Evolutionary conservation across 2,329 filamentous ascomycete species (phyloP).

Genomic region (Phialophora macrospora): DNA sequence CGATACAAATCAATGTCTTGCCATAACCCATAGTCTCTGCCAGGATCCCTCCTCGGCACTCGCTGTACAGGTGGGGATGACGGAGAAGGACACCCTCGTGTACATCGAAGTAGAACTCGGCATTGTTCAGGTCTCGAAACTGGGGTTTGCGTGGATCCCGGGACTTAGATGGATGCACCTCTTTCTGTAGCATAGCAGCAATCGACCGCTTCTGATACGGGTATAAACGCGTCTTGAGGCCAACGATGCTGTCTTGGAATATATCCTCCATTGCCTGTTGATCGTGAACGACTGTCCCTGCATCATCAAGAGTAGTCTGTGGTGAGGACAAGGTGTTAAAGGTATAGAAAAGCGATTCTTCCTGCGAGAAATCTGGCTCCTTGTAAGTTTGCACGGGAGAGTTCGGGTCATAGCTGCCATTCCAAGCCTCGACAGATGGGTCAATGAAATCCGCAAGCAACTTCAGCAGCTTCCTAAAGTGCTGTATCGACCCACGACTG

Average conservation of each 20-base stretch:
- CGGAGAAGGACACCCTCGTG: slow-evolving; percentile 65
- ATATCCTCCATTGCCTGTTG: slow-evolving; percentile 47
- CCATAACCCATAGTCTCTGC: slow-evolving; percentile 64
- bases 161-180: slow-evolving; percentile 66
- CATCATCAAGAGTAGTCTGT: slow-evolving; percentile 41
- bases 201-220: slow-evolving; percentile 80
- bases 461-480: slow-evolving; percentile 47
- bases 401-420: slow-evolving; percentile 39
- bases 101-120: slow-evolving; percentile 71
- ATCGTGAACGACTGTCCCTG: slow-evolving; percentile 43
- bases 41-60: slow-evolving; percentile 67
- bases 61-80: slow-evolving; percentile 74
- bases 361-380: slow-evolving; percentile 38
- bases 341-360: slow-evolving; percentile 57
- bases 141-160: slow-evolving; percentile 75
- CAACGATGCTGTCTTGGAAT: slow-evolving; percentile 42
- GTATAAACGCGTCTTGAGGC: slow-evolving; percentile 67
- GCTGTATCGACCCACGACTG: slow-evolving; percentile 44
- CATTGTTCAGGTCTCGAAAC: slow-evolving; percentile 64
- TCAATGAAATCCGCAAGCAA: slow-evolving; percentile 50
- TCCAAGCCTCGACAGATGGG: slow-evolving; percentile 47
- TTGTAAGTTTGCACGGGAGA: slow-evolving; percentile 31
- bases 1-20: slow-evolving; percentile 86
- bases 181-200: slow-evolving; percentile 81
- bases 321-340: slow-evolving; percentile 56